These are phyloP conservation scores for Trichopus zeylanicus DNA, from an alignment of 116 monocot species.

Conservation along the genomic window DNA sequence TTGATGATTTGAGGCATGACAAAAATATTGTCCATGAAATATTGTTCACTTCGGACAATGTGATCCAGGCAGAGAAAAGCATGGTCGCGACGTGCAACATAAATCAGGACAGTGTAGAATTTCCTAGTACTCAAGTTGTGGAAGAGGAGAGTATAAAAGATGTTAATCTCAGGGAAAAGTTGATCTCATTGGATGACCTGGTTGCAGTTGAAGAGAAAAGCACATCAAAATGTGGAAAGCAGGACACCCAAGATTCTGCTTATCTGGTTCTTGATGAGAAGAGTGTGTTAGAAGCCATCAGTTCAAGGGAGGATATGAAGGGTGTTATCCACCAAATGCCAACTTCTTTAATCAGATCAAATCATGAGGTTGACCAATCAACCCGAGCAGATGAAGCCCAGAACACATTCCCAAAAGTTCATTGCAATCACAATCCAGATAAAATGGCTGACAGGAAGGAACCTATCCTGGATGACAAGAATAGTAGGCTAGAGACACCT, in stretches of 20 bases:
- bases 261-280: not conserved
- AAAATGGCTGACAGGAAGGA: not conserved
- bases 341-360: no score
- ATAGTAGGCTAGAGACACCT: not conserved
- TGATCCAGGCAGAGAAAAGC: not conserved
- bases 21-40: not conserved
- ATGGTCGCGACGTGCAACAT: not conserved
- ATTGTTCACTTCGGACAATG: not conserved
- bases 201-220: not conserved
- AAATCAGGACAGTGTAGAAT: not conserved
- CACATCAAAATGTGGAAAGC: not conserved
- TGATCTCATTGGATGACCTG: not conserved
- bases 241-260: not conserved
- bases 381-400: not conserved
- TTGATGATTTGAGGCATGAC: not conserved
- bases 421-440: no score
- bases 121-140: not conserved
- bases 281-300: not conserved
- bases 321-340: not conserved
- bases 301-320: conserved; percentile 6
- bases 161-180: not conserved
- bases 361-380: not conserved
- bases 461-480: not conserved
- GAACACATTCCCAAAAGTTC: not conserved
- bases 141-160: not conserved